Base-by-base conservation (phyloP, 805 yeast species). In the Schizosaccharomyces japonicus region DNA sequence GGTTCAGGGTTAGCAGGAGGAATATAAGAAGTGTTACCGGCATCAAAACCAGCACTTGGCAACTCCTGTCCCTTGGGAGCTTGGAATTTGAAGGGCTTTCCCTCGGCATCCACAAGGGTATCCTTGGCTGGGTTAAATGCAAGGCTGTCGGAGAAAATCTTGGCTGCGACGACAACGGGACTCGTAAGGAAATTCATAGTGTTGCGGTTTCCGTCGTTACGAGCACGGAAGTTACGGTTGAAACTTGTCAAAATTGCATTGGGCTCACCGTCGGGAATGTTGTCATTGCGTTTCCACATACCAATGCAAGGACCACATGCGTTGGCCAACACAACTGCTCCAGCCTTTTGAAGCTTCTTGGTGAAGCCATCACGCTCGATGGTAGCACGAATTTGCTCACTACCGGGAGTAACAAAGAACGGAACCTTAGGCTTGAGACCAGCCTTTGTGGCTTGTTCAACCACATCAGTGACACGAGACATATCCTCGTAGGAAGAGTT, bases 221-320 rank as follows among this genome's bases (percentile, higher is more conserved):
- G 81, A 54, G 95, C 78, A 57, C 94, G 80, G 75, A 87, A 87
- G 70, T 87, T 87, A 74, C 96, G 81, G 80, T 87, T 87, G 78
- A 81, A 87, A 52, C 95, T 83, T 39, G 95, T 81, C 59, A 87
- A 87, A 66, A 87, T 87, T 58, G 95, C 87, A 74, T 87, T 87
- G 31, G 47, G 47, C n/a, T 17, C 39, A 64, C 82, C 75, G 63
- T 81, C 85, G 4, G 46, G 15, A 11, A 28, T 27, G 2, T 17
- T 21, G 15, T 42, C 46, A 60, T 72, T 80, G 68, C 96, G 80
- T 65, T 85, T 95, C 96, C 96, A 87, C 72, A 87, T 95, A 60
- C 96, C 96, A 62, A 85, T 85, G 74, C 96, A 85, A 62, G 96
- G 96, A 60, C 96, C 96, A 72, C 96, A 87, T 50, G 96, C 96